phyloP scores from a whole-genome alignment of 2,329 filamentous ascomycete genomes.

The Penicillium sp. region DNA sequence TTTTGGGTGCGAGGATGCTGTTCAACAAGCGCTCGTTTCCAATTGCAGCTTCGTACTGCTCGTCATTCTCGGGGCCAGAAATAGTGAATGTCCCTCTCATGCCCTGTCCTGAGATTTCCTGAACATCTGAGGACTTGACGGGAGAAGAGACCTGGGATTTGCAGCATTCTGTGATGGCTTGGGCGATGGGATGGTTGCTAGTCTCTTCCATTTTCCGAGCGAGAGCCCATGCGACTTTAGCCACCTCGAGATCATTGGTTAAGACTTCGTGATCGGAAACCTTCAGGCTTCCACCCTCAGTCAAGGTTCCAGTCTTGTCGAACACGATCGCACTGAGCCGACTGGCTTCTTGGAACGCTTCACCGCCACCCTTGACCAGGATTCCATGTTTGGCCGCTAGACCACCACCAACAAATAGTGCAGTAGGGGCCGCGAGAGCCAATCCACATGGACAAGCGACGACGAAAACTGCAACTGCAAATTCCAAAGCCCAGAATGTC shows the following conservation, averaged over 20 bases:
- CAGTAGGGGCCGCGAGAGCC: conserved; percentile 81
- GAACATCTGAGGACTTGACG: conserved; percentile 43
- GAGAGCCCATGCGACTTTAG: conserved; percentile 47
- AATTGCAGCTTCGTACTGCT: conserved; percentile 52
- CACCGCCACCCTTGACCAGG: conserved; percentile 79
- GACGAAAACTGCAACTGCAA: conserved; percentile 82
- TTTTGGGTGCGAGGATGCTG: conserved; percentile 30
- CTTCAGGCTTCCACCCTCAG: conserved; percentile 61
- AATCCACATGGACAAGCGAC: conserved; percentile 84
- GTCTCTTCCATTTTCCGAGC: conserved; percentile 58
- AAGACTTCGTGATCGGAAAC: conserved; percentile 56
- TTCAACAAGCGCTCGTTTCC: conserved; percentile 60
- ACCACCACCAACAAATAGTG: conserved; percentile 80
- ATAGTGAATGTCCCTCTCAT: conserved; percentile 55
- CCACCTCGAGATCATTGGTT: conserved; percentile 32
- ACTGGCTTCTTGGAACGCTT: conserved; percentile 83
- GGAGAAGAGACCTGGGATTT: conserved; percentile 25
- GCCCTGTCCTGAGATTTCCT: conserved; percentile 60
- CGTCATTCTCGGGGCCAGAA: conserved; percentile 17
- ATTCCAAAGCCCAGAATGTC: conserved; percentile 60
- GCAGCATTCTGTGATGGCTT: conserved; percentile 56
- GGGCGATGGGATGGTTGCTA: conserved; percentile 62
- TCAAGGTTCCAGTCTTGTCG: conserved; percentile 86
- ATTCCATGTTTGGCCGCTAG: conserved; percentile 79
- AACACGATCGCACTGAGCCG: conserved; percentile 78